A percentile compares a stretch with the other conserved stretches of the same genome.
Conservation (phyloP, 257 asterid genomes). For the Solanum acaule region DNA sequence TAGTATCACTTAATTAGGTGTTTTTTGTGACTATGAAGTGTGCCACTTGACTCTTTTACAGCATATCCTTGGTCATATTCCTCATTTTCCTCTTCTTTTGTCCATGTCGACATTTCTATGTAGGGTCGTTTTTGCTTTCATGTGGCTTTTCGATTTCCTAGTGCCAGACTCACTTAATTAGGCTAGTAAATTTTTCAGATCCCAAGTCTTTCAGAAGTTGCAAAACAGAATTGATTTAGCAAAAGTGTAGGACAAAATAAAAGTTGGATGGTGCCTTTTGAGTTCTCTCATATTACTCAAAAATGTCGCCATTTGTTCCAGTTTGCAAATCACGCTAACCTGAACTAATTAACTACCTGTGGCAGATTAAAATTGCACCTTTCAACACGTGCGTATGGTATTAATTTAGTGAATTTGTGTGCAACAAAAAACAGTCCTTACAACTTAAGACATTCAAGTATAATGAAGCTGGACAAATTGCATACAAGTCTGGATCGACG, state of each 20-base stretch:
- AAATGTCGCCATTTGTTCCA: not conserved
- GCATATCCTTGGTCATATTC: conserved; percentile 14
- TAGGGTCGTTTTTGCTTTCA: not conserved
- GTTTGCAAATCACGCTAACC: not conserved
- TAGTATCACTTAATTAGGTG: not conserved
- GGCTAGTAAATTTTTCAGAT: not conserved
- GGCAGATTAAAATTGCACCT: not conserved
- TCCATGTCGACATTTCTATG: not conserved
- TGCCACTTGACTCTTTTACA: not conserved
- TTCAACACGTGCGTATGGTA: not conserved
- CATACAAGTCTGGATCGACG: no score
- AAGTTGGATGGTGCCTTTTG: not conserved
- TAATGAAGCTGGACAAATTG: no score
- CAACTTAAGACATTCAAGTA: no score
- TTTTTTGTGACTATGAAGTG: not conserved
- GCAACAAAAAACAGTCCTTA: no score
- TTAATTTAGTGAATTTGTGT: no score
- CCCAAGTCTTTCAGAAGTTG: not conserved
- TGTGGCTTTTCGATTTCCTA: not conserved
- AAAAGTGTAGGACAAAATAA: not conserved
- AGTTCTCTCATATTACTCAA: not conserved
- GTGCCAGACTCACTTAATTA: not conserved
- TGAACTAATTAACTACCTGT: not conserved
- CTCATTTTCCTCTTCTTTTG: not conserved
- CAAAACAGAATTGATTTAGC: not conserved